phyloP scores from a whole-genome alignment of 495 filamentous ascomycete species.

The Sordaria brevicollis region DNA sequence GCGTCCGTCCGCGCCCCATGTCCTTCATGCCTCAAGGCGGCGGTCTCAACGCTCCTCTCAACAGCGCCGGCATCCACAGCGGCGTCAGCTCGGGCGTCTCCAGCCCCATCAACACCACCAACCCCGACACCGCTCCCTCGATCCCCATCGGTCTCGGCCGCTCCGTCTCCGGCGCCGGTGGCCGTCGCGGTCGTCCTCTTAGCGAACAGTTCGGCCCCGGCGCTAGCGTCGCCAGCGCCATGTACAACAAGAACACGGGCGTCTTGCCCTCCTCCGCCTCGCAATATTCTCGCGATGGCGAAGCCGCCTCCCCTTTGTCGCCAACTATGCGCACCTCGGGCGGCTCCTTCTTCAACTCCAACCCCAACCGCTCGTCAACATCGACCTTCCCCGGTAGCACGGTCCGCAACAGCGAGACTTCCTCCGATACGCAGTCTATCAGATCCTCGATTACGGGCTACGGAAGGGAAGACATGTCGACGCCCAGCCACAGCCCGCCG shows the following conservation, averaged over 20 bases:
- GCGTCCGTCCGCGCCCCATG: slow-evolving; percentile 44
- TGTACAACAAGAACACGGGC: slow-evolving; percentile 58
- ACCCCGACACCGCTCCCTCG: slow-evolving; percentile 74
- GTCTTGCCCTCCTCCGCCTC: slow-evolving; percentile 47
- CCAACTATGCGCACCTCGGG: slow-evolving; percentile 32
- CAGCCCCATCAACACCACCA: slow-evolving; percentile 32
- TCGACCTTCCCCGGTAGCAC: slow-evolving; percentile 43
- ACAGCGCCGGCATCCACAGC: slow-evolving; percentile 71
- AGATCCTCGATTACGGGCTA: slow-evolving; percentile 33
- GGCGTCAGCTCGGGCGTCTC: slow-evolving; percentile 38
- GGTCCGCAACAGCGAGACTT: slow-evolving; percentile 51
- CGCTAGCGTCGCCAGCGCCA: slow-evolving; percentile 58
- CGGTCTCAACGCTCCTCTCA: slow-evolving; percentile 22
- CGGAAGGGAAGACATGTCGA: slow-evolving; percentile 35
- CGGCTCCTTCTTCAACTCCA: slow-evolving; percentile 32
- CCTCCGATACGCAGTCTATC: slow-evolving; percentile 32
- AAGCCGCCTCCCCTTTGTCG: slow-evolving; percentile 45
- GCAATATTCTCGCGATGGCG: slow-evolving; percentile 30
- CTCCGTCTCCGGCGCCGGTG: slow-evolving; percentile 37
- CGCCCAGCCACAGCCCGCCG: slow-evolving; percentile 44
- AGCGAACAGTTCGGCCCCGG: slow-evolving; percentile 62
- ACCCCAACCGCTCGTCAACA: slow-evolving; percentile 26
- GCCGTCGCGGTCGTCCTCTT: slow-evolving; percentile 45
- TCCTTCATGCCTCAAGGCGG: slow-evolving; percentile 46
- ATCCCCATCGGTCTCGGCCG: slow-evolving; percentile 61